These are phyloP conservation scores for Penicillium sp. DNA, from an alignment of 2,329 filamentous ascomycete species.

Conservation along the genomic window DNA sequence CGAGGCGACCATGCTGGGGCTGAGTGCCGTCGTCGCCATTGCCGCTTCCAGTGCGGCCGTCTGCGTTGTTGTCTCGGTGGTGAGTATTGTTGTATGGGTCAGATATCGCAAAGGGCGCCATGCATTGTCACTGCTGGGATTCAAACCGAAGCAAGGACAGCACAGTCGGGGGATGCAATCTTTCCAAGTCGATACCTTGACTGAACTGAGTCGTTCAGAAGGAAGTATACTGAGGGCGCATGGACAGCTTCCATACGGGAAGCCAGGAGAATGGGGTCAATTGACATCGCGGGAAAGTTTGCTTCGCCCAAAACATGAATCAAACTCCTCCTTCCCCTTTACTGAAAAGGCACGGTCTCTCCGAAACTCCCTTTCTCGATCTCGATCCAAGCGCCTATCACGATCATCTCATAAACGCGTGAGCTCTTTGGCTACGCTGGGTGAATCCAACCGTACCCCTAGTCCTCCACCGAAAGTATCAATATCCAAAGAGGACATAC, in stretches of 20 bases:
- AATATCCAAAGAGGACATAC: slow-evolving; percentile 31
- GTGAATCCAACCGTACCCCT: slow-evolving; percentile 28
- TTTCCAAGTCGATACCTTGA: slow-evolving; percentile 31
- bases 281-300: slow-evolving; percentile 35
- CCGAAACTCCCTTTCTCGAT: slow-evolving; percentile 35
- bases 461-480: slow-evolving; percentile 18
- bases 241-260: slow-evolving; percentile 37
- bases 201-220: slow-evolving; percentile 34
- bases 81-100: slow-evolving; percentile 37
- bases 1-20: slow-evolving; percentile 32
- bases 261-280: slow-evolving; percentile 38
- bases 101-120: slow-evolving; percentile 36
- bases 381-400: slow-evolving; percentile 35
- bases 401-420: slow-evolving; percentile 30
- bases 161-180: slow-evolving; percentile 22
- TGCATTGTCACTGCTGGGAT: slow-evolving; percentile 27
- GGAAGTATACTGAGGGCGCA: slow-evolving; percentile 32
- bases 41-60: slow-evolving; percentile 36
- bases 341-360: slow-evolving; percentile 33
- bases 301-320: slow-evolving; percentile 18
- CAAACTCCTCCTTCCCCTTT: slow-evolving; percentile 23
- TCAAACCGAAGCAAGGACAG: slow-evolving; percentile 24
- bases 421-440: slow-evolving; percentile 35
- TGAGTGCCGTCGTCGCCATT: slow-evolving; percentile 37
- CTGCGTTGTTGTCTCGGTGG: slow-evolving; percentile 34